These are phyloP conservation scores for Daldinia caldariorum DNA, from an alignment of 495 filamentous ascomycete genomes.

Conservation along the genomic window DNA sequence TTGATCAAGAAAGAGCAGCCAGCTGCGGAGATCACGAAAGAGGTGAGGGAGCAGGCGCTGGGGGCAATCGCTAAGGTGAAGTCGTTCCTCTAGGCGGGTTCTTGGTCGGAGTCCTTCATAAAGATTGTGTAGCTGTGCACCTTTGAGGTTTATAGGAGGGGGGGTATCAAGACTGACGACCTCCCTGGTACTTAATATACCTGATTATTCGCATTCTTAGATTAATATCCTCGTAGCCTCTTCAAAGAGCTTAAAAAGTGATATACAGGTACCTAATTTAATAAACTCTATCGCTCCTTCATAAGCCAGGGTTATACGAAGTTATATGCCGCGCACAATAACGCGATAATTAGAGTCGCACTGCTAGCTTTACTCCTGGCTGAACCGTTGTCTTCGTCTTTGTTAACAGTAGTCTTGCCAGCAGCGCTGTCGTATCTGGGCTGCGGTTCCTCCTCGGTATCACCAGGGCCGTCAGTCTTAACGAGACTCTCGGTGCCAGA, in stretches of 20 bases:
- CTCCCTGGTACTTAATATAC: background rate
- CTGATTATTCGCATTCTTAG: background rate
- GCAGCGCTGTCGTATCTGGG: constrained; percentile 12
- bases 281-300: too few relatives aligned
- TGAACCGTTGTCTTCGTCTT: background rate
- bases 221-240: background rate
- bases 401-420: background rate
- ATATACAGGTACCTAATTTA: too few relatives aligned
- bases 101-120: background rate
- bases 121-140: background rate
- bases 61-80: constrained; percentile 53
- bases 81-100: background rate
- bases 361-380: constrained; percentile 6
- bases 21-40: constrained; percentile 73
- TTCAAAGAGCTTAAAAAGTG: too few relatives aligned
- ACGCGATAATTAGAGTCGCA: constrained; percentile 12
- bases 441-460: background rate
- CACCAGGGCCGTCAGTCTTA: background rate
- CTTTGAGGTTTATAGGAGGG: background rate
- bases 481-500: constrained; percentile 6
- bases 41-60: constrained; percentile 74
- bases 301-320: background rate
- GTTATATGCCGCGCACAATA: constrained; percentile 5
- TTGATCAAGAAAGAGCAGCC: constrained; percentile 72
- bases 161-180: background rate